phyloP scores from a whole-genome alignment of 2,329 filamentous ascomycete species.

The Plectosphaerella sp. region DNA sequence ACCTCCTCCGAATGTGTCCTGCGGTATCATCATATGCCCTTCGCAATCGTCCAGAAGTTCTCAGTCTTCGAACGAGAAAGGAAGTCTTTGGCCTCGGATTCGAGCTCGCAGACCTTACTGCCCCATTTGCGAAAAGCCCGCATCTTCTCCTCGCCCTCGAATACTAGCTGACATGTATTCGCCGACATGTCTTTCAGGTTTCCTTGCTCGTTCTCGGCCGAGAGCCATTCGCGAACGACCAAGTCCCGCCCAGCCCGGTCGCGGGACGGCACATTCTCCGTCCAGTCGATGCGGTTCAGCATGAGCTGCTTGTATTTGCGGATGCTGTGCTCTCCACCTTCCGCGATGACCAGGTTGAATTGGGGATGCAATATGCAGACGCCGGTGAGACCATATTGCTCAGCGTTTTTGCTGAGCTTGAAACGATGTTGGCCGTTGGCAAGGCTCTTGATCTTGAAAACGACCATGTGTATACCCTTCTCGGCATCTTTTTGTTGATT shows the following conservation, averaged over 20 bases:
- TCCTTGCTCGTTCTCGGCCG: conserved; percentile 72
- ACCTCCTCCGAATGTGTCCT: not conserved
- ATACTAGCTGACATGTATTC: conserved; percentile 81
- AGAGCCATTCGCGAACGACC: conserved; percentile 69
- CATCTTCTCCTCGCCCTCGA: conserved; percentile 83
- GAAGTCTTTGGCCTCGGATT: conserved; percentile 79
- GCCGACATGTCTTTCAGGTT: conserved; percentile 73
- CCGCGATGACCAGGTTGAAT: conserved; percentile 85
- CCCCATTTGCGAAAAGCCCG: conserved; percentile 84
- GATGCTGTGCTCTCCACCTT: conserved; percentile 81
- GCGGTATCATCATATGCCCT: conserved; percentile 37
- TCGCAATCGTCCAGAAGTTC: conserved; percentile 89
- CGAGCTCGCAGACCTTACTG: conserved; percentile 87
- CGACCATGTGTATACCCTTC: conserved; percentile 79
- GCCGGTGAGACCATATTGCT: conserved; percentile 81
- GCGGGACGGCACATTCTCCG: conserved; percentile 73
- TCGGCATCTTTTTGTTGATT: conserved; percentile 87
- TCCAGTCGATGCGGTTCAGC: conserved; percentile 92
- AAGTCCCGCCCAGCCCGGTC: conserved; percentile 57
- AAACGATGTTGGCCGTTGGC: conserved; percentile 90
- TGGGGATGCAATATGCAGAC: conserved; percentile 89
- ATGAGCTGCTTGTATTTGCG: conserved; percentile 88
- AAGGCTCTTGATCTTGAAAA: conserved; percentile 87
- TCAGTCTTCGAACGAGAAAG: conserved; percentile 83
- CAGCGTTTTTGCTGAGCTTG: conserved; percentile 88